phyloP scores from a whole-genome alignment of 2,329 filamentous ascomycete species.

The Lecanicillium sp. region DNA sequence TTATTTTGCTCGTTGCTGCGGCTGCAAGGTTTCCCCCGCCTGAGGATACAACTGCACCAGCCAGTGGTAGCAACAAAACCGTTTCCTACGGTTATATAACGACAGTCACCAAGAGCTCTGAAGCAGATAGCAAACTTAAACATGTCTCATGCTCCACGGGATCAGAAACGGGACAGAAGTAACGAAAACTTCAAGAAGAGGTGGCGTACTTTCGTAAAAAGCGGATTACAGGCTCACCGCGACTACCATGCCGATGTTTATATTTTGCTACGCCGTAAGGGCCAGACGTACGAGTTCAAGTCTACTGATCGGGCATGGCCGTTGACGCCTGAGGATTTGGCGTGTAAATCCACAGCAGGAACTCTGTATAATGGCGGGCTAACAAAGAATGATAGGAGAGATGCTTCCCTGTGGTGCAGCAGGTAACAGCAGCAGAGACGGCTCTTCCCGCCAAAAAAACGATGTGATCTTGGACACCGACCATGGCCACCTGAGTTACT shows the following conservation, averaged over 20 bases:
- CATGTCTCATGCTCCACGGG: too few relatives aligned
- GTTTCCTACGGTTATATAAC: too few relatives aligned
- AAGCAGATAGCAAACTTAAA: too few relatives aligned
- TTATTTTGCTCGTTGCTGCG: too few relatives aligned
- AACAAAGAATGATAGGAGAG: background rate
- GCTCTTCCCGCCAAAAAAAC: background rate
- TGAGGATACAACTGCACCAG: too few relatives aligned
- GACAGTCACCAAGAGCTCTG: too few relatives aligned
- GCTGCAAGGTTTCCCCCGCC: too few relatives aligned
- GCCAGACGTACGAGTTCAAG: conserved; percentile 11
- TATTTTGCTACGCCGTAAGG: conserved; percentile 7
- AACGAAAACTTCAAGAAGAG: too few relatives aligned
- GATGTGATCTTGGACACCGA: background rate
- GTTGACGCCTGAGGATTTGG: conserved; percentile 8
- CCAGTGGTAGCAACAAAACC: too few relatives aligned
- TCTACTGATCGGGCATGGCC: conserved; percentile 10
- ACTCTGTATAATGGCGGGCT: background rate
- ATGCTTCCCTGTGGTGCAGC: background rate
- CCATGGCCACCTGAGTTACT: background rate
- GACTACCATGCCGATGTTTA: conserved; percentile 10
- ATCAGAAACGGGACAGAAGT: too few relatives aligned
- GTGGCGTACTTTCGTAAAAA: too few relatives aligned
- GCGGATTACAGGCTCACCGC: conserved; percentile 2
- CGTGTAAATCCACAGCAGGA: background rate
- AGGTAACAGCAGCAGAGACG: background rate